Conservation (phyloP, 1,284 basidiomycete genomes). For the Cutaneotrichosporon dermatis region DNA sequence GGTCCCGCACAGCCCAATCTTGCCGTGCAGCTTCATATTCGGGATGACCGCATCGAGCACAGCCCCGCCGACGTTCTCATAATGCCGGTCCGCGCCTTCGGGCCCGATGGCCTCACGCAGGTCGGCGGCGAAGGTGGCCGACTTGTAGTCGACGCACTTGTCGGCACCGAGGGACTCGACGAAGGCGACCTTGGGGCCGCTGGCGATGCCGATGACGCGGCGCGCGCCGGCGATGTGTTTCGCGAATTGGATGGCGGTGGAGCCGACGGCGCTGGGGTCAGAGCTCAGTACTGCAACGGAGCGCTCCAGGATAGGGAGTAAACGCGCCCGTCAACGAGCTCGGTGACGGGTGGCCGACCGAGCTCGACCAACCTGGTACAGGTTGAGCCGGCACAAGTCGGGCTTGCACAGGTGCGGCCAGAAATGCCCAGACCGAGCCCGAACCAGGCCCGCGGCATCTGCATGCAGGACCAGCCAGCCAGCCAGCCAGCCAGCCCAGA, state of each 20-base stretch:
- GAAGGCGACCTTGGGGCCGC: constrained; percentile 52
- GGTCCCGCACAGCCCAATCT: constrained; percentile 48
- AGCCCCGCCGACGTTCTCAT: constrained; percentile 50
- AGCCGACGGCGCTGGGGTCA: constrained; percentile 31
- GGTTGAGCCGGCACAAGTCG: too few relatives aligned
- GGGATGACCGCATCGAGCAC: constrained; percentile 45
- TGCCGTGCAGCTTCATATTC: constrained; percentile 44
- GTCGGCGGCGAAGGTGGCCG: constrained; percentile 13
- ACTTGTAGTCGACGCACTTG: constrained; percentile 50
- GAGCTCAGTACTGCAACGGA: too few relatives aligned
- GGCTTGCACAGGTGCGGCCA: too few relatives aligned
- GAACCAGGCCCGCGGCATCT: too few relatives aligned
- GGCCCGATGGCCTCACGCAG: constrained; percentile 7
- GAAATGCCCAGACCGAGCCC: too few relatives aligned
- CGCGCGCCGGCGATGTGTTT: constrained; percentile 48
- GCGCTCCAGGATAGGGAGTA: too few relatives aligned
- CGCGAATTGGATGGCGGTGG: constrained; percentile 39
- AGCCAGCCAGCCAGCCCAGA: too few relatives aligned
- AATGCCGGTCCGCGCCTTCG: constrained; percentile 37
- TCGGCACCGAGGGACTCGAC: constrained; percentile 51
- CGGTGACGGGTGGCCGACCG: too few relatives aligned
- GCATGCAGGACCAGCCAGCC: too few relatives aligned
- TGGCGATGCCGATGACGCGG: constrained; percentile 53
- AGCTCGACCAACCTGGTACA: too few relatives aligned
- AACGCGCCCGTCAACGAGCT: background rate